Evolutionary conservation across 2,329 filamentous ascomycete genomes (phyloP).

Genomic region (Aspergillus sp.): DNA sequence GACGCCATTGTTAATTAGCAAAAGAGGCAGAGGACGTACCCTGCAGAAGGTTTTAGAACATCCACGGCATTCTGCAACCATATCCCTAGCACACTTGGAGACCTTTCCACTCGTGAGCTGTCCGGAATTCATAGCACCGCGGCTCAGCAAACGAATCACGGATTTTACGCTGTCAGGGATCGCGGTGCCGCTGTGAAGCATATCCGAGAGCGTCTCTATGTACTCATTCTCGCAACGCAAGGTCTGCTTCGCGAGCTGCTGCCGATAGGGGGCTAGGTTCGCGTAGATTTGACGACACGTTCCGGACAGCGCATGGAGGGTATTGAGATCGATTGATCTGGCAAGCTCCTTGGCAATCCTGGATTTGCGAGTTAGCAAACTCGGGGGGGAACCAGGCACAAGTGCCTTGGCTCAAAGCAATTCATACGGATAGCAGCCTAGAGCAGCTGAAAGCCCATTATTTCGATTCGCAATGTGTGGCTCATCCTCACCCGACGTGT

Average conservation of each 20-base stretch:
- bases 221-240: slow-evolving; percentile 79
- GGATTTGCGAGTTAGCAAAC: slow-evolving; percentile 29
- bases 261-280: slow-evolving; percentile 78
- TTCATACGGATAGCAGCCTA: slow-evolving; percentile 56
- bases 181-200: slow-evolving; percentile 48
- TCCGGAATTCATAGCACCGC: slow-evolving; percentile 34
- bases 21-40: slow-evolving; percentile 56
- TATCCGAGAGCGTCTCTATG: slow-evolving; percentile 42
- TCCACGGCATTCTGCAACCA: slow-evolving; percentile 80
- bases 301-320: slow-evolving; percentile 78
- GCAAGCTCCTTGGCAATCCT: slow-evolving; percentile 80
- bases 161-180: slow-evolving; percentile 39
- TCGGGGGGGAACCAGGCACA: slow-evolving; percentile 17
- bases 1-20: slow-evolving; percentile 3
- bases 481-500: slow-evolving; percentile 12
- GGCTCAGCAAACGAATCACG: slow-evolving; percentile 35
- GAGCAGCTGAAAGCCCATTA: slow-evolving; percentile 44
- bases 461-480: slow-evolving; percentile 33
- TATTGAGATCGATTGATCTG: slow-evolving; percentile 80
- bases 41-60: slow-evolving; percentile 81
- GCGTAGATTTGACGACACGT: slow-evolving; percentile 80
- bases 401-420: slow-evolving; percentile 21
- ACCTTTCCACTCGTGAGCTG: slow-evolving; percentile 67
- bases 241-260: slow-evolving; percentile 72
- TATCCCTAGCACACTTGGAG: slow-evolving; percentile 80